Evolutionary conservation across 2,329 filamentous ascomycete genomes (phyloP).

Genomic region (Trichoderma harzianum): DNA sequence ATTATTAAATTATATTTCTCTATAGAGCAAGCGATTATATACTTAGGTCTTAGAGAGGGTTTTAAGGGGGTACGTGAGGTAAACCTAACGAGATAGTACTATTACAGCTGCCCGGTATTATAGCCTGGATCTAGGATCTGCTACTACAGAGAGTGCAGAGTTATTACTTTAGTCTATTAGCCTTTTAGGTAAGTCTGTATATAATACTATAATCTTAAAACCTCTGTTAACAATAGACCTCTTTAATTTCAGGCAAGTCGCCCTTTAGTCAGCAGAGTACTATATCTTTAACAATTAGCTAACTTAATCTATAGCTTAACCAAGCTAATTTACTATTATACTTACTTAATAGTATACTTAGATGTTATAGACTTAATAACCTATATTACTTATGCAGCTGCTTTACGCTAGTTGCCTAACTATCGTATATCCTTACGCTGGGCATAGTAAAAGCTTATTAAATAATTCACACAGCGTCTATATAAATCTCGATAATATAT

Average conservation of each 20-base stretch:
- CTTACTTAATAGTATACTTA: conserved; percentile 27
- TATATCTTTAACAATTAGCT: neutral
- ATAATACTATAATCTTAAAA: neutral
- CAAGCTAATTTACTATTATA: conserved; percentile 29
- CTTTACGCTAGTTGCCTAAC: neutral
- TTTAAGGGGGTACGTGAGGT: conserved; percentile 27
- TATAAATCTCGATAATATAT: conserved; percentile 24
- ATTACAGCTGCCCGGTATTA: conserved; percentile 27
- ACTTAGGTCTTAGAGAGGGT: conserved; percentile 30
- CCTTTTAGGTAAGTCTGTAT: neutral
- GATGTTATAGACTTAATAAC: conserved; percentile 31
- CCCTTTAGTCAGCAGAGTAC: neutral
- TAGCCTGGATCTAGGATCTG: conserved; percentile 23
- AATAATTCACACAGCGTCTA: conserved; percentile 24
- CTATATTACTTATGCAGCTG: conserved; percentile 29
- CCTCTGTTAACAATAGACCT: conserved; percentile 25
- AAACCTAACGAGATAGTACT: conserved; percentile 22
- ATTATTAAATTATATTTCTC: conserved; percentile 21
- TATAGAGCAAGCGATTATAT: conserved; percentile 31
- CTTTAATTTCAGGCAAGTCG: conserved; percentile 30
- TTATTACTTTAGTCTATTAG: conserved; percentile 23
- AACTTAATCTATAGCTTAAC: conserved; percentile 9
- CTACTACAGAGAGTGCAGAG: conserved; percentile 16
- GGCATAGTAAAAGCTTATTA: conserved; percentile 26
- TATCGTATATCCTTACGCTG: conserved; percentile 18